Base-by-base conservation (phyloP, 352 stramenopile genomes). In the Blastocystis sp. region DNA sequence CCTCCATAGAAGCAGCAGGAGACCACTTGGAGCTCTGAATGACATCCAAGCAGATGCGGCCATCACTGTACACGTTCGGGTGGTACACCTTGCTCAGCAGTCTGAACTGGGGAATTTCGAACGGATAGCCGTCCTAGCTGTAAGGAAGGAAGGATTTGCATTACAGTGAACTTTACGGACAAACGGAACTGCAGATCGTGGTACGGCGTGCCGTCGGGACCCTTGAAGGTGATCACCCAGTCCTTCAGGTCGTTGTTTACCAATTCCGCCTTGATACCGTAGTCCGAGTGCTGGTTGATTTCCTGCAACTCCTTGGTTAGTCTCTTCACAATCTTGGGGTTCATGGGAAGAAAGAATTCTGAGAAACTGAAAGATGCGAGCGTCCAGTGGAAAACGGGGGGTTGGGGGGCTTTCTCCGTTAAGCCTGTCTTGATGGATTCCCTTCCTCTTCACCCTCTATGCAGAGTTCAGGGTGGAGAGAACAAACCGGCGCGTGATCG, bases 21-120 rank as follows among this genome's bases (percentile, higher is more conserved):
- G 74, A 84, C 10, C 66, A 84, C 38, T 38, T 42, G 11, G 21
- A 14, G 9, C 2, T 0, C 42, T 84, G 57, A 63, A 70, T 84
- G 1, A 84, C 74, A 84, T 84, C 57, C 6, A 84, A 57, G 28
- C 74, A 84, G 14, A 84, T 84, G 7, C 48, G 52, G 2, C 74
- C 74, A 69, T 54, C 57, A 24, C 28, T 24, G n/a, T 19, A 84
- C 48, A 84, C 74, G n/a, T 84, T 84, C 10, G 74, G 74, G 43
- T 84, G 74, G 21, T 68, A 84, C 42, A 84, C 74, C 38, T 69
- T 68, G 4, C 17, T 68, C 9, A 68, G 11, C 21, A 84, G 69
- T 4, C 69, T 4, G 57, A 84, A 84, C 9, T 66, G 0, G 11
- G 74, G 57, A 28, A 57, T 45, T 52, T 84, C 57, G 43, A 84